Evolutionary conservation across 306 rosid species (phyloP).

Genomic region (Rosa rugosa): DNA sequence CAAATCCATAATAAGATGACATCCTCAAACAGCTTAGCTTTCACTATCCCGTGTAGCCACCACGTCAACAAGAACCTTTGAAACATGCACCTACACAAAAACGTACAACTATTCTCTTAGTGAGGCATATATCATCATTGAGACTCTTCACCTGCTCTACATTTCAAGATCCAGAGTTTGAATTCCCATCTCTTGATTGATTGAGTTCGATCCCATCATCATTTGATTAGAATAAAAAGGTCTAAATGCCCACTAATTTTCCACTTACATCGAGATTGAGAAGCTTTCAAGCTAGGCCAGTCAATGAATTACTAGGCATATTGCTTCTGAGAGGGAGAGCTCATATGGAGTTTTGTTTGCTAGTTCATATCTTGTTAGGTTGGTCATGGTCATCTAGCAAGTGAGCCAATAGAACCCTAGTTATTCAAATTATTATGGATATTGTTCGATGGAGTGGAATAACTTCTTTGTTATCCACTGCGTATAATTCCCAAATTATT

Average conservation of each 20-base stretch:
- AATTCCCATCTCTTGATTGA: neutral
- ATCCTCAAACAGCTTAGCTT: no score
- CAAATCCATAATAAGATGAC: no score
- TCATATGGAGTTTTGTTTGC: neutral
- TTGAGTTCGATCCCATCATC: neutral
- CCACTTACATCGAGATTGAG: neutral
- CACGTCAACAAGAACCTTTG: neutral
- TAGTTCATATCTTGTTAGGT: neutral
- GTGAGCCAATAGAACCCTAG: neutral
- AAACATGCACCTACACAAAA: neutral
- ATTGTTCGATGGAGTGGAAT: neutral
- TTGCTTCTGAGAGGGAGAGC: neutral
- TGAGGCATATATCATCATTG: neutral
- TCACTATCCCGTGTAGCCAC: neutral
- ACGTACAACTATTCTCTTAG: neutral
- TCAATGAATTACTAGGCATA: neutral
- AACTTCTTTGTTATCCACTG: conserved; percentile 10
- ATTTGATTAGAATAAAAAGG: neutral
- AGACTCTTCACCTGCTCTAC: neutral
- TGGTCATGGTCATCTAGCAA: neutral
- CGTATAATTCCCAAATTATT: conserved; percentile 16
- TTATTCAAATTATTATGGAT: neutral
- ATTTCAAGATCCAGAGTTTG: neutral
- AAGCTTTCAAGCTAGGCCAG: neutral
- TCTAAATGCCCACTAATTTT: neutral